Percentiles rank a stretch among this genome's conserved stretches.
Evolutionary conservation across 1,284 basidiomycete species (phyloP).

Genomic region (Pseudozyma hubeiensis): DNA sequence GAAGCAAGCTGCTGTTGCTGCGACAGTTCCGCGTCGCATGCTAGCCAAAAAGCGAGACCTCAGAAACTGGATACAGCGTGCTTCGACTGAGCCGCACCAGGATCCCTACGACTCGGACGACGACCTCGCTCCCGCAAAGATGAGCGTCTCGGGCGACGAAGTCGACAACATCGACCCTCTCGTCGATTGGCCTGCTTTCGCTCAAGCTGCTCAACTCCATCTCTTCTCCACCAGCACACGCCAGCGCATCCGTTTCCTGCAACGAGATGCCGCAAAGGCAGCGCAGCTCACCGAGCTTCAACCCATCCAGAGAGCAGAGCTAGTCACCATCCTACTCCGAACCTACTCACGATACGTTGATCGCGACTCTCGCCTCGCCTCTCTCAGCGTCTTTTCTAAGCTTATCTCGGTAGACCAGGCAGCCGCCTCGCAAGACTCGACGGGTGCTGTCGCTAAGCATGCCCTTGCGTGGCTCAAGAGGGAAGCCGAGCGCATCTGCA

Average conservation of each 20-base stretch:
- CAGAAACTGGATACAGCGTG: slow-evolving; percentile 45
- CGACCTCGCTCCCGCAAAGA: slow-evolving; percentile 55
- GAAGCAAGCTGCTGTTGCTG: slow-evolving; percentile 4
- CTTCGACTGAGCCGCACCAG: slow-evolving; percentile 31
- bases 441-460: slow-evolving; percentile 75
- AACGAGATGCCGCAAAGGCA: slow-evolving; percentile 31
- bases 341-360: slow-evolving; percentile 84
- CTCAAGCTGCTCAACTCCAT: slow-evolving; percentile 31
- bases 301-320: slow-evolving; percentile 76
- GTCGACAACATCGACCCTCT: slow-evolving; percentile 25
- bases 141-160: slow-evolving; percentile 41
- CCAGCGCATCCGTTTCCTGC: slow-evolving; percentile 48
- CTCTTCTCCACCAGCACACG: slow-evolving; percentile 44
- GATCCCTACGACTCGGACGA: slow-evolving; percentile 64
- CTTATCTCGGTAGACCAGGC: slow-evolving; percentile 74
- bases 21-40: slow-evolving; percentile 27
- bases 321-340: slow-evolving; percentile 79
- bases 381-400: slow-evolving; percentile 76
- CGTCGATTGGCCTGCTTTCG: slow-evolving; percentile 54
- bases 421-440: slow-evolving; percentile 64
- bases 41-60: slow-evolving; percentile 51
- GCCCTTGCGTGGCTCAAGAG: slow-evolving; percentile 79
- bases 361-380: slow-evolving; percentile 76
- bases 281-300: slow-evolving; percentile 70
- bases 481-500: slow-evolving; percentile 72